Evolutionary conservation across 1,284 basidiomycete species (phyloP).

Genomic region (Inonotus obliquus): DNA sequence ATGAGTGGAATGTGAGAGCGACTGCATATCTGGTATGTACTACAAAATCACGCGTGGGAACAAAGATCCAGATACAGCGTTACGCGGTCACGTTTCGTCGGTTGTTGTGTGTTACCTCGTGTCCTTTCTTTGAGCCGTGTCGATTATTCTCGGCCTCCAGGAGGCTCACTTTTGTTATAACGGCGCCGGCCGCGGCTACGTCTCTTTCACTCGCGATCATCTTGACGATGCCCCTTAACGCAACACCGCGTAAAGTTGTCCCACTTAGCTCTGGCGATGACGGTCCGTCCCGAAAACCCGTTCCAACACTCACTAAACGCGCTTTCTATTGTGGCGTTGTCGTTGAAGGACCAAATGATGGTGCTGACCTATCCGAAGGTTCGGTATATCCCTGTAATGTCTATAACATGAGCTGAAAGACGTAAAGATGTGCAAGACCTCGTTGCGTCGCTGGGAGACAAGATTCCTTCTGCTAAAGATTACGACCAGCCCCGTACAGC

Average conservation of each 20-base stretch:
- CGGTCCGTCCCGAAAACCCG: constrained; percentile 34
- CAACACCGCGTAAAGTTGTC: constrained; percentile 66
- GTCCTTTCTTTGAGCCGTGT: neutral
- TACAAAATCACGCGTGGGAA: neutral
- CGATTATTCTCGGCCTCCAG: neutral
- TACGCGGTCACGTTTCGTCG: constrained; percentile 2
- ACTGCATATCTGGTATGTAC: neutral
- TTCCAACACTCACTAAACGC: constrained; percentile 54
- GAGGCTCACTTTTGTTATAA: constrained; percentile 1
- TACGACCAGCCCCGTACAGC: constrained; percentile 28
- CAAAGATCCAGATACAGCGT: neutral
- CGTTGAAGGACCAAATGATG: constrained; percentile 70
- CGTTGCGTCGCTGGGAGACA: constrained; percentile 65
- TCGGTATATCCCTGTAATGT: neutral
- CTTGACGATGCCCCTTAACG: constrained; percentile 37
- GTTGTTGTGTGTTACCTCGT: constrained; percentile 2
- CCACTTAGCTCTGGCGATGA: constrained; percentile 65
- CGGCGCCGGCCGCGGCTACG: constrained; percentile 4
- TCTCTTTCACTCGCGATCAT: neutral
- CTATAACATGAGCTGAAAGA: neutral
- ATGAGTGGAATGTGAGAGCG: neutral
- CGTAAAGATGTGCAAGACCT: constrained; percentile 70
- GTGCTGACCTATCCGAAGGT: constrained; percentile 66
- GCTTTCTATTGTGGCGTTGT: constrained; percentile 80
- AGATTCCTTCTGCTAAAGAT: constrained; percentile 39